phyloP scores from a whole-genome alignment of 2,329 filamentous ascomycete species.

The Arthroderma sp. region DNA sequence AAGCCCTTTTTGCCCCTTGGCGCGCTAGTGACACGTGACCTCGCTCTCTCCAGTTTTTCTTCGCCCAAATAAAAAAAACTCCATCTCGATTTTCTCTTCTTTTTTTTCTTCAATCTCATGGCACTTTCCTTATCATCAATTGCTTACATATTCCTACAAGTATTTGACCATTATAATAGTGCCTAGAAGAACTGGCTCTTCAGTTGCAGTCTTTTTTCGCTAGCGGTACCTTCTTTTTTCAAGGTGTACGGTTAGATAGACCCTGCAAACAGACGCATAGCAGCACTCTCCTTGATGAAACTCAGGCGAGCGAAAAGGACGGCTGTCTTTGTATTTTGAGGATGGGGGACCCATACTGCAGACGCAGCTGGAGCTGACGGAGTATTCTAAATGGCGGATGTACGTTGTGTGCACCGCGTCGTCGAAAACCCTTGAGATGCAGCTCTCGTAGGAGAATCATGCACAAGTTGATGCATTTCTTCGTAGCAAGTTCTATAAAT shows the following conservation, averaged over 20 bases:
- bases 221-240: conserved; percentile 77
- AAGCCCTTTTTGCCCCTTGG: conserved; percentile 7
- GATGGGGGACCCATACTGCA: neutral
- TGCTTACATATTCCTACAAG: conserved; percentile 53
- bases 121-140: conserved; percentile 96
- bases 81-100: conserved; percentile 16
- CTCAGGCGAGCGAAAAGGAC: neutral
- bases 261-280: conserved; percentile 59
- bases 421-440: no score
- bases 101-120: conserved; percentile 37
- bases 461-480: neutral
- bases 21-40: conserved; percentile 17
- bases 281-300: neutral
- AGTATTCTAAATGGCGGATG: neutral
- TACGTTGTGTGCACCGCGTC: neutral
- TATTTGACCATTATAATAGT: conserved; percentile 81
- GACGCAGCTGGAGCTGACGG: neutral
- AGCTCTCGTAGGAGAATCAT: neutral
- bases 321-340: neutral
- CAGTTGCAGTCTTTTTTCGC: conserved; percentile 80
- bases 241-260: conserved; percentile 96
- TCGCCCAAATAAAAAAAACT: conserved; percentile 19
- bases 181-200: conserved; percentile 58
- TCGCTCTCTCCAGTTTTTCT: conserved; percentile 10
- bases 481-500: neutral